These are phyloP conservation scores for Trichophyton mentagrophytes DNA, from an alignment of 2,329 filamentous ascomycete genomes.

Conservation along the genomic window DNA sequence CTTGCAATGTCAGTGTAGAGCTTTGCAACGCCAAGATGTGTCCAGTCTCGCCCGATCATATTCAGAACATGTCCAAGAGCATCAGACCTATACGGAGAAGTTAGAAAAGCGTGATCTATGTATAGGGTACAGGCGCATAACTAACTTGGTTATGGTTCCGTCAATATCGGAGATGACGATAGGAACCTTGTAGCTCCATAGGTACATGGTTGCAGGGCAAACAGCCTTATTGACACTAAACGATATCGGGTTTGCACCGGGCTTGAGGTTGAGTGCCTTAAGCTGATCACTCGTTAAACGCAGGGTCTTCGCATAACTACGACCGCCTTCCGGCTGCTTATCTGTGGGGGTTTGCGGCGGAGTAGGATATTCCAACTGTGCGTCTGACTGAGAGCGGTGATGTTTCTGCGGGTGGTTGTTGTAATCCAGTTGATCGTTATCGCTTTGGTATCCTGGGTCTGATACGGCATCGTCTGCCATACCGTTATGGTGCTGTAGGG, in stretches of 20 bases:
- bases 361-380: constrained; percentile 54
- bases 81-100: constrained; percentile 47
- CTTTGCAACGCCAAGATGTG: constrained; percentile 90
- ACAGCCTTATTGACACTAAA: constrained; percentile 94
- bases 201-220: constrained; percentile 82
- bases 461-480: constrained; percentile 68
- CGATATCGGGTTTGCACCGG: constrained; percentile 83
- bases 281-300: constrained; percentile 91
- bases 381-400: constrained; percentile 50
- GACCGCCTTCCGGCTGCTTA: constrained; percentile 44
- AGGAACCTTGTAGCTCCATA: constrained; percentile 81
- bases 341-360: constrained; percentile 42
- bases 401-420: constrained; percentile 47
- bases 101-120: constrained; percentile 13
- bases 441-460: constrained; percentile 91
- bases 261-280: constrained; percentile 67
- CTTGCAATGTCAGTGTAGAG: constrained; percentile 88
- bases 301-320: constrained; percentile 92
- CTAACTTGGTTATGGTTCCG: constrained; percentile 85
- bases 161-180: constrained; percentile 98
- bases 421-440: constrained; percentile 54
- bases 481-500: constrained; percentile 38
- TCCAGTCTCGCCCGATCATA: constrained; percentile 97
- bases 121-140: background rate
- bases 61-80: constrained; percentile 87